These are phyloP conservation scores for Leccinum pachyderme DNA, from an alignment of 1,284 basidiomycete genomes.

Conservation along the genomic window DNA sequence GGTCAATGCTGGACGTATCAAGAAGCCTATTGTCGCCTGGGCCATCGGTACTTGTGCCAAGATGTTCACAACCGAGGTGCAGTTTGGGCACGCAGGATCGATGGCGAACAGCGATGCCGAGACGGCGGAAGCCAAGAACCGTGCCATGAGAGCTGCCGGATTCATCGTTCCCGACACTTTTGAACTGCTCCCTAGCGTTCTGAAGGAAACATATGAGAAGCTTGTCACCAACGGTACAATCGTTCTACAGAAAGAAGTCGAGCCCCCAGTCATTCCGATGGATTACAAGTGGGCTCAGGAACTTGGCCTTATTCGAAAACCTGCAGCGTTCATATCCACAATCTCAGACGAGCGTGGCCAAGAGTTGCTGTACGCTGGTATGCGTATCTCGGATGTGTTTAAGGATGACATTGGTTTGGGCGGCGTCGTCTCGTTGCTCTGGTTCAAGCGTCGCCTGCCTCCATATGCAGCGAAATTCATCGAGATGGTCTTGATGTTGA, in stretches of 20 bases:
- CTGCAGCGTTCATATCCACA: conserved; percentile 98
- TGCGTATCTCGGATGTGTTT: conserved; percentile 99
- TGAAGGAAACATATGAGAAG: conserved; percentile 83
- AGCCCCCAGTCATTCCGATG: conserved; percentile 96
- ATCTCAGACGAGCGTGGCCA: conserved; percentile 99
- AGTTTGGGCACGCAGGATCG: conserved; percentile 97
- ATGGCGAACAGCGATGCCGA: conserved; percentile 98
- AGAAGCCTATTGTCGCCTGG: conserved; percentile 99
- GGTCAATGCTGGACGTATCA: conserved; percentile 92
- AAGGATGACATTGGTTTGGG: conserved; percentile 97
- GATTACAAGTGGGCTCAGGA: conserved; percentile 99
- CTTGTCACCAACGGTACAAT: conserved; percentile 77
- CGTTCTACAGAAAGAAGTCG: conserved; percentile 74
- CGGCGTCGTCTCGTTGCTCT: conserved; percentile 93
- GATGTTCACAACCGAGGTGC: conserved; percentile 99
- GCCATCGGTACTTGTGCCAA: conserved; percentile 99
- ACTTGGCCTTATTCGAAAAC: conserved; percentile 97
- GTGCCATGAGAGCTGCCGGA: conserved; percentile 91
- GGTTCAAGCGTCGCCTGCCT: conserved; percentile 95
- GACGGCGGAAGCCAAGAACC: conserved; percentile 98
- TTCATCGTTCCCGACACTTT: conserved; percentile 98
- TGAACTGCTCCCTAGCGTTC: conserved; percentile 87
- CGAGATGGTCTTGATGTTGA: conserved; percentile 99
- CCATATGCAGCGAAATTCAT: conserved; percentile 92
- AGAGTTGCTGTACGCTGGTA: conserved; percentile 97